Evolutionary conservation across 1,284 basidiomycete species (phyloP), one percentile per base, ranked within the genome.

Genomic region (Trichosporon coremiiforme): DNA sequence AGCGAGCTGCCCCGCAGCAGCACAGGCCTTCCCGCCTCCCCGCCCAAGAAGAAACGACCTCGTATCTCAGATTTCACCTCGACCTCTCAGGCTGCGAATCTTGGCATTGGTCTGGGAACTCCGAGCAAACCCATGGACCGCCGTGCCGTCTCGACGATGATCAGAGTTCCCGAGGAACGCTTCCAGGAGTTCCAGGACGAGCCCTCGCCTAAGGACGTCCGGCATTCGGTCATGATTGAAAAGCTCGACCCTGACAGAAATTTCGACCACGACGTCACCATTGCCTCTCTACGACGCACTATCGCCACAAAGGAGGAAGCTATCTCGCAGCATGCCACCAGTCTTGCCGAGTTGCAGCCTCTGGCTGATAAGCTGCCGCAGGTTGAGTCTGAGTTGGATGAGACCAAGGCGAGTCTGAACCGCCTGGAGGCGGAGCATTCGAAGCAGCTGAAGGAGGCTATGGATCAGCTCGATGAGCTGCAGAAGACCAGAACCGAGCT

Each of bases 31-130:
- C 74, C 75, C 0, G 50, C 75, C 13, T 75, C 76, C 0, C 75
- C 77, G 0, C 72, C 75, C 2, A 77, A 74, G 53, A 78, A 76
- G 13, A 79, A 81, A 62, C 77, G 82, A 20, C 74, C 82, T 2
- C 75, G 84, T 1, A 83, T 84, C 71, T 81, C 79, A 71, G 84
- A 85, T 68, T 78, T 82, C 65, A 73, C 73, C 0, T 72, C 72
- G 0, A 53, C 75, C 2, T 67, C 70, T 25, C 72, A 66, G 20
- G 70, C 75, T 1, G 57, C 57, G 31, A 60, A 60, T 17, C 69
- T 72, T 10, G 67, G 72, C 36, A 69, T 76, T 20, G 78, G 78
- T 3, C 66, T 81, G 35, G 81, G 79, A 4, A 74, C 73, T 3
- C 72, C 73, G 4, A 75, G 70, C 63, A 75, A 74, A 67, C 25